Conservation (phyloP, 805 yeast genomes). For the Ogataea thermomethanolica region DNA sequence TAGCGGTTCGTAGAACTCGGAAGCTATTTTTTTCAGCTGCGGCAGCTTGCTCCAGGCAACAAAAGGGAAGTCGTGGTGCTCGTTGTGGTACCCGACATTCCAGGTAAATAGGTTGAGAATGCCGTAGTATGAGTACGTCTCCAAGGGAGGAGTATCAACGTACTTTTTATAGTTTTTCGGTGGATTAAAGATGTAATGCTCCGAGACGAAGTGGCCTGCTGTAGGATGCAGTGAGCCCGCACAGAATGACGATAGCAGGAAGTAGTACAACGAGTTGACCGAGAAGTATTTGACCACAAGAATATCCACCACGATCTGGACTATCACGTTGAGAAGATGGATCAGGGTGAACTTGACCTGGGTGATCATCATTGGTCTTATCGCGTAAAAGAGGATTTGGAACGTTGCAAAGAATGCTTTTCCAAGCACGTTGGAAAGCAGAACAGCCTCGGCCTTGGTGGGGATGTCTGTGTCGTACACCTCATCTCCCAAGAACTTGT, state of each 20-base stretch:
- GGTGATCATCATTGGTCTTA: slow-evolving; percentile 85
- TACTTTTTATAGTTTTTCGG: slow-evolving; percentile 31
- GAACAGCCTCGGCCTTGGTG: slow-evolving; percentile 68
- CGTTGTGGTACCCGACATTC: slow-evolving; percentile 94
- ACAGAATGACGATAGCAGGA: slow-evolving; percentile 71
- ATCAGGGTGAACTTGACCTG: slow-evolving; percentile 69
- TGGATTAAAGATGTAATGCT: slow-evolving; percentile 76
- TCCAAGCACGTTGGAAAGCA: slow-evolving; percentile 75
- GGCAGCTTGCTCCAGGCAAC: slow-evolving; percentile 85
- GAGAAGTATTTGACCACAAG: slow-evolving; percentile 62
- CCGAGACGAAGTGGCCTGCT: slow-evolving; percentile 96
- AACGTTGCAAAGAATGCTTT: slow-evolving; percentile 88
- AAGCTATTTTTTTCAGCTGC: slow-evolving; percentile 58
- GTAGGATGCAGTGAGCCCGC: slow-evolving; percentile 93
- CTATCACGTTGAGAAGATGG: slow-evolving; percentile 64
- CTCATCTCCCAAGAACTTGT: slow-evolving; percentile 84
- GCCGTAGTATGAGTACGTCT: slow-evolving; percentile 89
- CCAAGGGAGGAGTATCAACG: slow-evolving; percentile 55
- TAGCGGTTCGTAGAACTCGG: slow-evolving; percentile 76
- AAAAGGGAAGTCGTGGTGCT: slow-evolving; percentile 94
- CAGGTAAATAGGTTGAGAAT: slow-evolving; percentile 72
- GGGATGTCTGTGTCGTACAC: slow-evolving; percentile 85
- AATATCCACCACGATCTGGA: slow-evolving; percentile 57
- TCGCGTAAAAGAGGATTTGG: slow-evolving; percentile 84
- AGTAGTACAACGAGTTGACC: slow-evolving; percentile 56